Evolutionary conservation across 2,329 filamentous ascomycete genomes (phyloP).

Genomic region (Dactylella cylindrospora): DNA sequence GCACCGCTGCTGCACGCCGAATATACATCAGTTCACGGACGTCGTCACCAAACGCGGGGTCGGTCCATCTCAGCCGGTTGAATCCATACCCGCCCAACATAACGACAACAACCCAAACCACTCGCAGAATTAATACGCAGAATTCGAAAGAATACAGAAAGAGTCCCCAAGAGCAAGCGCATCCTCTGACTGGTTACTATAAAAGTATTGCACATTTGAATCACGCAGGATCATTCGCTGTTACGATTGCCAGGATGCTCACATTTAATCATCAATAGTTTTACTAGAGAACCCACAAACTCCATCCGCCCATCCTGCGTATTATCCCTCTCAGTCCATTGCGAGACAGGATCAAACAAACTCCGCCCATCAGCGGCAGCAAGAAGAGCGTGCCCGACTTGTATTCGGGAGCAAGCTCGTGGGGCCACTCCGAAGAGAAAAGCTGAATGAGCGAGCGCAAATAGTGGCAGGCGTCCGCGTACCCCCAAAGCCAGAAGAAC

Average conservation of each 20-base stretch:
- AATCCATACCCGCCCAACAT: no score
- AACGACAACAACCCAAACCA: no score
- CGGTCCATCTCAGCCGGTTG: no score
- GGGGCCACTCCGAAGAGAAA: constrained; percentile 69
- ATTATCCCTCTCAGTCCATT: constrained; percentile 17
- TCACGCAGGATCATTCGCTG: neutral
- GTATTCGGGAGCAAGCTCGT: constrained; percentile 80
- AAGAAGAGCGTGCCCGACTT: constrained; percentile 58
- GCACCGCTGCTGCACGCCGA: no score
- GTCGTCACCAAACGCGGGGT: no score
- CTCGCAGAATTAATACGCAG: no score
- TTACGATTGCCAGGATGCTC: neutral
- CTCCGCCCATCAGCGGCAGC: neutral
- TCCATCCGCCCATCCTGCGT: constrained; percentile 45
- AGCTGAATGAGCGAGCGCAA: constrained; percentile 62
- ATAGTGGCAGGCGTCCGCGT: constrained; percentile 77
- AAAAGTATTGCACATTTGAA: constrained; percentile 33
- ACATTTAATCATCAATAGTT: constrained; percentile 26
- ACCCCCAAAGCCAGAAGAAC: constrained; percentile 81
- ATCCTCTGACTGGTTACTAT: constrained; percentile 47
- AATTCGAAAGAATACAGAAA: no score
- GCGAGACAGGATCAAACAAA: neutral
- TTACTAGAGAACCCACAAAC: constrained; percentile 43
- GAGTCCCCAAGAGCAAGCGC: no score
- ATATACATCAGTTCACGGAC: no score